Evolutionary conservation across 768 basidiomycete genomes (phyloP).

Genomic region (Kwoniella sp.): DNA sequence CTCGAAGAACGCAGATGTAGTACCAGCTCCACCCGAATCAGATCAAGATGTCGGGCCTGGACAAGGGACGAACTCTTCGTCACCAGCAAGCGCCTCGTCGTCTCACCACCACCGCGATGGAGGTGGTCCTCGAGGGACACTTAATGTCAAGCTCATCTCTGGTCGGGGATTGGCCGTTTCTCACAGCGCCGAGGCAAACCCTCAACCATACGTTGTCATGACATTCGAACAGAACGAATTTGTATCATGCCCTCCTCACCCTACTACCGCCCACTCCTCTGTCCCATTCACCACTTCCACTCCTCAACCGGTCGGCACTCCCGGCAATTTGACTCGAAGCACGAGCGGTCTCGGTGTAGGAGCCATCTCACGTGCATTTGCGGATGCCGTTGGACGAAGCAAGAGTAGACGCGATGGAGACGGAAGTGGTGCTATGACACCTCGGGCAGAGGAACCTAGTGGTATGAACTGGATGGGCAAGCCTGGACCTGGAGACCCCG

Average conservation of each 20-base stretch:
- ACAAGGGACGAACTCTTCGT: not conserved
- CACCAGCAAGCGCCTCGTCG: not conserved
- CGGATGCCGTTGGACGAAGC: conserved; percentile 53
- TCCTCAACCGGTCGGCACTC: conserved; percentile 41
- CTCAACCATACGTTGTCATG: conserved; percentile 78
- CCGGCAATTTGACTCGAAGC: conserved; percentile 42
- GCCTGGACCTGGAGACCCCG: conserved; percentile 70
- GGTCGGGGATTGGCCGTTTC: conserved; percentile 80
- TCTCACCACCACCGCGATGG: conserved; percentile 23
- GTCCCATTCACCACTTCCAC: conserved; percentile 50
- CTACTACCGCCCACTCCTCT: conserved; percentile 34
- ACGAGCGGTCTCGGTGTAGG: conserved; percentile 50
- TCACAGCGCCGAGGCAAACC: conserved; percentile 59
- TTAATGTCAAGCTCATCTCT: conserved; percentile 93
- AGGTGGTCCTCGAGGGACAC: conserved; percentile 61
- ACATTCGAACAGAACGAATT: conserved; percentile 99
- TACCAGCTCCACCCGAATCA: not conserved
- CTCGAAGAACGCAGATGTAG: not conserved
- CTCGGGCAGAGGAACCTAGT: conserved; percentile 40
- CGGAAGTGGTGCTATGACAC: conserved; percentile 42
- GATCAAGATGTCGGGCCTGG: conserved; percentile 9
- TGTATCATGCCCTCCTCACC: conserved; percentile 65
- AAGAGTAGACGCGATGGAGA: conserved; percentile 36
- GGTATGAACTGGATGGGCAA: conserved; percentile 45
- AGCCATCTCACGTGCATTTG: conserved; percentile 53